phyloP scores from a whole-genome alignment of 2,329 filamentous ascomycete genomes.

The Aspergillus cejpii region DNA sequence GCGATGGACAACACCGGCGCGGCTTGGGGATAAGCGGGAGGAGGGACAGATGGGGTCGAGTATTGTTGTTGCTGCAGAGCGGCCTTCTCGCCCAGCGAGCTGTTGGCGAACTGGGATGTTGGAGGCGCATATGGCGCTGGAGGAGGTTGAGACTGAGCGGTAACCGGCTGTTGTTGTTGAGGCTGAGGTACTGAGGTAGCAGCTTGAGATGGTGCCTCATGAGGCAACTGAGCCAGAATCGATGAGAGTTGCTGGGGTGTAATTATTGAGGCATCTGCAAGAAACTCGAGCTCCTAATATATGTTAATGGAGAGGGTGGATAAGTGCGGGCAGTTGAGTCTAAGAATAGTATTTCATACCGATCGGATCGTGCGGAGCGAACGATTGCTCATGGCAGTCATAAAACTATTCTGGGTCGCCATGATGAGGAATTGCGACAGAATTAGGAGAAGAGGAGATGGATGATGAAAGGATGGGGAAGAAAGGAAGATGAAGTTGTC shows the following conservation, averaged over 20 bases:
- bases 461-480: slow-evolving; percentile 3
- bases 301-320: slow-evolving; percentile 3
- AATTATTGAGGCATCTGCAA: slow-evolving; percentile 76
- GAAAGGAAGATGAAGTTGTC: neutral
- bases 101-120: slow-evolving; percentile 34
- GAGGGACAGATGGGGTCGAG: slow-evolving; percentile 41
- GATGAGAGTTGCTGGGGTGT: slow-evolving; percentile 66
- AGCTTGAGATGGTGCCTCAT: slow-evolving; percentile 28
- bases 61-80: slow-evolving; percentile 33
- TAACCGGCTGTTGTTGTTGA: slow-evolving; percentile 22
- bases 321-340: neutral
- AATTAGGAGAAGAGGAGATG: neutral
- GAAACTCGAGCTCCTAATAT: slow-evolving; percentile 76
- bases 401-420: slow-evolving; percentile 31
- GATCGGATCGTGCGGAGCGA: slow-evolving; percentile 83
- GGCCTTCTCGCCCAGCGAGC: slow-evolving; percentile 39
- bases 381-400: slow-evolving; percentile 64
- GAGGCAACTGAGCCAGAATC: slow-evolving; percentile 67
- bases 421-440: slow-evolving; percentile 15
- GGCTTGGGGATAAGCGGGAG: slow-evolving; percentile 48
- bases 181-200: slow-evolving; percentile 11
- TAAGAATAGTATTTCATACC: slow-evolving; percentile 45
- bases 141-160: slow-evolving; percentile 24
- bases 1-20: slow-evolving; percentile 61
- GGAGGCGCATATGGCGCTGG: slow-evolving; percentile 35